Evolutionary conservation across 768 basidiomycete genomes (phyloP), one percentile per base, ranked within the genome.

Genomic region (Tulasnella sp.): DNA sequence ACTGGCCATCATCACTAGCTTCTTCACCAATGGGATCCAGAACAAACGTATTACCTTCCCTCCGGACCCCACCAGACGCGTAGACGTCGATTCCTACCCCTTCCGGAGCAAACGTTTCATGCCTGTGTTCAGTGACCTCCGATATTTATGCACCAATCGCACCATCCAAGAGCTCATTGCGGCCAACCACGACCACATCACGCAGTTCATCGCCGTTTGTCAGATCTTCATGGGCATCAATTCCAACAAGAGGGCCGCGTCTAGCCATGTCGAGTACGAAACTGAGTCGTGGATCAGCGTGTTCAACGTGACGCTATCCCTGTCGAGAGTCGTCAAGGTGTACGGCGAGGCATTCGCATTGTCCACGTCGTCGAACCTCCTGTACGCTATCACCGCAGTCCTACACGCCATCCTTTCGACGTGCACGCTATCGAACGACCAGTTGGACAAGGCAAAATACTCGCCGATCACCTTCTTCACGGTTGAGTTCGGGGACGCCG

Each of bases 51-150:
- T 92, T 63, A 67, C 78, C 30, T 69, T 64, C 51, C 72, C 73
- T 27, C 71, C 72, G 17, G 65, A 69, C 41, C 9, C 66, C 67
- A 66, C 68, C 50, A 65, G 19, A 27, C 19, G 43, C 17, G 70
- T 96, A 55, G 88, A 94, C 61, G 85, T 90, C 42, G 94, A 96
- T 50, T 81, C 83, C 41, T 81, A 83, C 60, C 85, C 88, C 0
- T 96, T 96, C 81, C 86, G 88, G 71, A 90, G 88, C 17, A 97
- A 97, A 70, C 86, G 94, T 8, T 96, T 95, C 73, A 88, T 93
- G 84, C 88, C 90, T 1, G 82, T 98, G 49, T 95, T 97, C 70
- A 86, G 86, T 65, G 90, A 94, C 70, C 77, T 98, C 29, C 81
- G 89, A 8, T 89, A 90, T 65, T 78, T 92, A 27, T 86, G 85